phyloP scores from a whole-genome alignment of 2,329 filamentous ascomycete genomes.

The Alternaria sp. region DNA sequence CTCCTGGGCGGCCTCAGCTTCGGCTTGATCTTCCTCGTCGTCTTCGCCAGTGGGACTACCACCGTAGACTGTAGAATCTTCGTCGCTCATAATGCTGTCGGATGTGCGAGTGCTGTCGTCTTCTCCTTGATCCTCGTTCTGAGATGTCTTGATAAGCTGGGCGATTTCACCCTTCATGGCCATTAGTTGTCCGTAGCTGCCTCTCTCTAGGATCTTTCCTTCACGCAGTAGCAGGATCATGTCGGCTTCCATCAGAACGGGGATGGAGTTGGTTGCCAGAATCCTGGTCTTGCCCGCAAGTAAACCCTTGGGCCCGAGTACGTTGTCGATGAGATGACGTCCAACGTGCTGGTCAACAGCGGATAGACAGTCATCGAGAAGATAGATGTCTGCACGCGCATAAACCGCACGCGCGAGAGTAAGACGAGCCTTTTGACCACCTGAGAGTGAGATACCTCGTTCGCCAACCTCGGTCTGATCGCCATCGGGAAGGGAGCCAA shows the following conservation, averaged over 20 bases:
- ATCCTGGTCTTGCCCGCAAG: slow-evolving; percentile 87
- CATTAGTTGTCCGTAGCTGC: slow-evolving; percentile 88
- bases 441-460: slow-evolving; percentile 92
- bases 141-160: slow-evolving; percentile 79
- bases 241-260: slow-evolving; percentile 86
- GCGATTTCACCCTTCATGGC: slow-evolving; percentile 92
- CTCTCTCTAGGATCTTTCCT: slow-evolving; percentile 82
- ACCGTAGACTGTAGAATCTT: slow-evolving; percentile 66
- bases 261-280: slow-evolving; percentile 92
- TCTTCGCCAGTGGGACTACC: slow-evolving; percentile 57
- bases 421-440: slow-evolving; percentile 93
- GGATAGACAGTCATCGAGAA: slow-evolving; percentile 92
- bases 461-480: slow-evolving; percentile 97
- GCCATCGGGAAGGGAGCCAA: slow-evolving; percentile 89
- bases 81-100: slow-evolving; percentile 68
- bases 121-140: slow-evolving; percentile 59
- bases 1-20: slow-evolving; percentile 70
- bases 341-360: slow-evolving; percentile 99
- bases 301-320: slow-evolving; percentile 84
- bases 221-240: slow-evolving; percentile 86
- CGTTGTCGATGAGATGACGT: slow-evolving; percentile 91
- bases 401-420: slow-evolving; percentile 94
- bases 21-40: slow-evolving; percentile 59
- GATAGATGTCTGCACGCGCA: slow-evolving; percentile 92
- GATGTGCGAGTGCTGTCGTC: slow-evolving; percentile 55